Evolutionary conservation across 345 rosid genomes (phyloP).

Genomic region (Salix dunnii): DNA sequence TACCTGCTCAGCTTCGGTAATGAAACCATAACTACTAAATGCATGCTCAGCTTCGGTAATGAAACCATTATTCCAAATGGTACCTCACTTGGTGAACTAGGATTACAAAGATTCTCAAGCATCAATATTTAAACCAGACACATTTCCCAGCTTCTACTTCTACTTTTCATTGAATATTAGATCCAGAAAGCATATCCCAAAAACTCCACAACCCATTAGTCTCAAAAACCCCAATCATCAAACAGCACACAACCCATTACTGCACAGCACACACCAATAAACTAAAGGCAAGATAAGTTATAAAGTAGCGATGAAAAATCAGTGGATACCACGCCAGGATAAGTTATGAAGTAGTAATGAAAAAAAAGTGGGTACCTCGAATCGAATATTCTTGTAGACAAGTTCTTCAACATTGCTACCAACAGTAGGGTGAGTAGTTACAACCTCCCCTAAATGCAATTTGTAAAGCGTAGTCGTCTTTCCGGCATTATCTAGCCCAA

Average conservation of each 20-base stretch:
- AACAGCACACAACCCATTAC: neutral
- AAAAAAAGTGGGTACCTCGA: constrained; percentile 49
- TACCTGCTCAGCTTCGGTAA: neutral
- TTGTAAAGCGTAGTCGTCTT: constrained; percentile 97
- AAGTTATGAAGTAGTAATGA: neutral
- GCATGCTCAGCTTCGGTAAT: neutral
- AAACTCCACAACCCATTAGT: neutral
- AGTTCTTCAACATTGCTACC: constrained; percentile 98
- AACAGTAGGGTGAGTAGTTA: constrained; percentile 92
- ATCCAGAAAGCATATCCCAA: neutral
- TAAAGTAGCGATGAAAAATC: neutral
- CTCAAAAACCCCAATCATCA: neutral
- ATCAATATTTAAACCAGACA: neutral
- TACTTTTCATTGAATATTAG: neutral
- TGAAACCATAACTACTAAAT: neutral
- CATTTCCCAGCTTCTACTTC: neutral
- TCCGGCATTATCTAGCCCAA: constrained; percentile 95
- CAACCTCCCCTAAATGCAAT: constrained; percentile 91
- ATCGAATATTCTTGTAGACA: constrained; percentile 88
- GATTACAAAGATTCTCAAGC: neutral
- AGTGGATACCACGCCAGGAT: constrained; percentile 31
- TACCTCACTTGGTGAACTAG: neutral
- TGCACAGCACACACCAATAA: neutral
- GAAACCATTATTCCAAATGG: neutral
- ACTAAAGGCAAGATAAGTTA: neutral